Base-by-base conservation (phyloP, 345 rosid genomes). In the Physaria fendleri region DNA sequence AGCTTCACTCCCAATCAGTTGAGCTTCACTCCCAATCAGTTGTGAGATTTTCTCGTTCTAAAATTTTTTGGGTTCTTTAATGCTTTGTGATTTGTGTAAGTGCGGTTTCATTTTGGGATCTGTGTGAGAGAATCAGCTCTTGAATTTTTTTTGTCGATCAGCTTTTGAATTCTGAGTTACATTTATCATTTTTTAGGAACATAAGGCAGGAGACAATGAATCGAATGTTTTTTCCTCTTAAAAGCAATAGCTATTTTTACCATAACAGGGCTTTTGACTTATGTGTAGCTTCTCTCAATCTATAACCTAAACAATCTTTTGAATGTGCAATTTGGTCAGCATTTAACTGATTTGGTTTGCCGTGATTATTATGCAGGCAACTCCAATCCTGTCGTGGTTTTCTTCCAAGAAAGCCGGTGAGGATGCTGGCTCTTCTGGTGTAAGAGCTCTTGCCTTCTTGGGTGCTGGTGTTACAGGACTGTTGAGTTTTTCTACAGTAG, bases 401-500 rank as follows among this genome's bases (percentile, higher is more conserved):
- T 37, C 79, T 51, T 85, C 97, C 11, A 89, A 78, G 81, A 87
- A 85, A 74, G 66, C 65, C 70, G 76, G 78, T 64, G 85, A 77
- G 37, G 83, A 82, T 45, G 82, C 75, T 64, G 85, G 80, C 30
- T 78, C 80, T 69, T 49, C 78, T 45, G 80, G 90, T 34, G 49
- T 42, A 37, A 84, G 81, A 58, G 77, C 90, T 22, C 68, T 85
- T 56, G 96, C 90, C 2, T 77, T 82, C 22, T 69, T 90, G 46
- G 97, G 97, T 59, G 99, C 88, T 77, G 95, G 97, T 46, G 69
- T 90, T 64, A 78, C 99, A 0, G 99, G 97, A 38, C 69, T 90
- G 57, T 65, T 94, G 58, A 66, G 93, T 71, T 85, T 85, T 50
- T 78, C 90, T 34, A 78, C 96, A 1, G 61, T 87, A 38, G 95